Conservation (phyloP, 1,284 basidiomycete genomes). For the Apiotrichum akiyoshidainum region DNA sequence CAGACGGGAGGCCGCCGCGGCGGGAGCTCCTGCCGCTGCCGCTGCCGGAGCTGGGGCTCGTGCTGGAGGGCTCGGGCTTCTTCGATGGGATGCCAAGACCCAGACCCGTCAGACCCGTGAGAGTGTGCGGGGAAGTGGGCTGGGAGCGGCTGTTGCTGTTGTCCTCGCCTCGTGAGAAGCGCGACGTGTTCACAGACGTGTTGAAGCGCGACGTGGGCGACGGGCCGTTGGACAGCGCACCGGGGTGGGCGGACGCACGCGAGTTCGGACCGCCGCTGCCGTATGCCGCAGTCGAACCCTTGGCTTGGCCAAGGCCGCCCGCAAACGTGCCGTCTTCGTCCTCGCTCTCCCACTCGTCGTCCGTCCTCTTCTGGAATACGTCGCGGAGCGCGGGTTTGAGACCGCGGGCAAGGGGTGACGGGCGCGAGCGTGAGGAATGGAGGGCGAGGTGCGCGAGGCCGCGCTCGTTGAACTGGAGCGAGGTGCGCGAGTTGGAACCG, state of each 20-base stretch:
- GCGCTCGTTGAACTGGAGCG: slow-evolving; percentile 23
- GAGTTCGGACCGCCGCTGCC: background rate
- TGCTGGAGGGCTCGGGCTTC: background rate
- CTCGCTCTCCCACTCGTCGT: slow-evolving; percentile 53
- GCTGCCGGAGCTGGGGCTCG: too few species aligned
- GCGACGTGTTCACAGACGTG: background rate
- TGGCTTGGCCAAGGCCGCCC: slow-evolving; percentile 50
- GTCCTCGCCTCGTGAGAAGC: slow-evolving; percentile 8
- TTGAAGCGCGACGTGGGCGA: slow-evolving; percentile 1
- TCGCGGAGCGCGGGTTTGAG: slow-evolving; percentile 46
- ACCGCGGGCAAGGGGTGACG: slow-evolving; percentile 24
- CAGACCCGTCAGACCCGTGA: background rate
- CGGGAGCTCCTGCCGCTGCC: background rate
- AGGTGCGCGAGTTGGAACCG: slow-evolving; percentile 15
- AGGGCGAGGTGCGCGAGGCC: slow-evolving; percentile 12
- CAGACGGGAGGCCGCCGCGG: background rate
- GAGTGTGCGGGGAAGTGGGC: too few species aligned
- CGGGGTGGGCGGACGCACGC: background rate
- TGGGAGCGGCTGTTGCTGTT: too few species aligned
- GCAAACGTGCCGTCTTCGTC: slow-evolving; percentile 34
- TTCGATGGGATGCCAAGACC: background rate
- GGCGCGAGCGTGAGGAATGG: slow-evolving; percentile 26
- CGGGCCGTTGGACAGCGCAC: background rate
- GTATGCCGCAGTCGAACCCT: background rate
- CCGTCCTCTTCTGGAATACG: slow-evolving; percentile 51